Evolutionary conservation across 805 yeast species (phyloP).

Genomic region (Metschnikowia noctiluminum): DNA sequence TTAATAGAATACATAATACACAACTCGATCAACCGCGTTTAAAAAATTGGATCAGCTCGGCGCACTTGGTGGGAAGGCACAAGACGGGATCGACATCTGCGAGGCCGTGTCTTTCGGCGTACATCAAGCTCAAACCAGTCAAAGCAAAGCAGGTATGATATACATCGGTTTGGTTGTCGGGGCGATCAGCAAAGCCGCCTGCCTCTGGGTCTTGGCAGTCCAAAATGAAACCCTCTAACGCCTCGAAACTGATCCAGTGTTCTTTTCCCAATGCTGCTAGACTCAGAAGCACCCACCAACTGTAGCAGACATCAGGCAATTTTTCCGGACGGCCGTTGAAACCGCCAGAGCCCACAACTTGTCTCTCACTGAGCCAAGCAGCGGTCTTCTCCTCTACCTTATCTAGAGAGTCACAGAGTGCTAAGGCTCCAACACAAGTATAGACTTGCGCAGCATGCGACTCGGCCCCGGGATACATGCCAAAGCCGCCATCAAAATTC

Average conservation of each 20-base stretch:
- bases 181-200: slow-evolving; percentile 93
- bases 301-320: slow-evolving; percentile 94
- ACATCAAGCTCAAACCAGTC: slow-evolving; percentile 80
- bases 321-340: slow-evolving; percentile 95
- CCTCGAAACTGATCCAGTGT: slow-evolving; percentile 73
- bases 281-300: slow-evolving; percentile 94
- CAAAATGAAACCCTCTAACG: slow-evolving; percentile 65
- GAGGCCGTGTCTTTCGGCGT: slow-evolving; percentile 48
- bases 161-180: slow-evolving; percentile 87
- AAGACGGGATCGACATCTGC: slow-evolving; percentile 78
- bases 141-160: slow-evolving; percentile 90
- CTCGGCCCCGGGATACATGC: slow-evolving; percentile 91
- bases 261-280: slow-evolving; percentile 61
- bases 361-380: slow-evolving; percentile 92
- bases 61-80: slow-evolving; percentile 66
- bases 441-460: slow-evolving; percentile 91
- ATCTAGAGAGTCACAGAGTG: slow-evolving; percentile 25
- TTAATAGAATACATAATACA: not conserved
- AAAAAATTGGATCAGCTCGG: slow-evolving; percentile 26
- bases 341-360: slow-evolving; percentile 75
- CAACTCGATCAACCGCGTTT: not conserved
- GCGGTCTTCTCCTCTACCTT: slow-evolving; percentile 57
- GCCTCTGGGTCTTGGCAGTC: slow-evolving; percentile 67
- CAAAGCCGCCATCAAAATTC: slow-evolving; percentile 96
- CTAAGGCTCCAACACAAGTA: slow-evolving; percentile 78